Conservation (phyloP, 2,329 filamentous ascomycete genomes). For the Polytolypa hystricis region DNA sequence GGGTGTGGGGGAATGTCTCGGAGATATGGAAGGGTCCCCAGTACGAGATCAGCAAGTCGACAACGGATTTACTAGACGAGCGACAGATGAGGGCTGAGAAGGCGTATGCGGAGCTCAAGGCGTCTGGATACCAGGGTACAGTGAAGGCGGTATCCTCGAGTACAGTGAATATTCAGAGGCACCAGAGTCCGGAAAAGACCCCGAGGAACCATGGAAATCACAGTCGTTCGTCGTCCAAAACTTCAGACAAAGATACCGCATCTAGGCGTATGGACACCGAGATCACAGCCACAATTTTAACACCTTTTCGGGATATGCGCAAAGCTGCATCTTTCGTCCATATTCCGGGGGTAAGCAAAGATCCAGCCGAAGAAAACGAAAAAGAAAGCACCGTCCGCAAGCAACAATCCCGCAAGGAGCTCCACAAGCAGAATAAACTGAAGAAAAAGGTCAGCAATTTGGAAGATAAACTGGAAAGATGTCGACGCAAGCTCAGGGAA, state of each 20-base stretch:
- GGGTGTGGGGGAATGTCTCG: slow-evolving; percentile 33
- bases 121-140: slow-evolving; percentile 37
- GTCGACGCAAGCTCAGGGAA: slow-evolving; percentile 43
- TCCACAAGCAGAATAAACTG: slow-evolving; percentile 47
- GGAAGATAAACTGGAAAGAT: slow-evolving; percentile 46
- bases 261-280: not conserved
- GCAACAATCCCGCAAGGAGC: slow-evolving; percentile 44
- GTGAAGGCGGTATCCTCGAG: not conserved
- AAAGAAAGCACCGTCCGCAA: slow-evolving; percentile 24
- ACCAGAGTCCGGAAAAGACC: not conserved
- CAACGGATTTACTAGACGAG: slow-evolving; percentile 31
- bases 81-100: slow-evolving; percentile 38
- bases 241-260: slow-evolving; percentile 6
- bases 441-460: slow-evolving; percentile 50
- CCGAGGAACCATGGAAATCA: not conserved
- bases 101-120: slow-evolving; percentile 45
- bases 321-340: slow-evolving; percentile 18
- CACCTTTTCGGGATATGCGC: slow-evolving; percentile 26
- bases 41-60: slow-evolving; percentile 31
- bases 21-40: slow-evolving; percentile 36
- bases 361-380: not conserved
- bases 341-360: not conserved
- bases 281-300: slow-evolving; percentile 14
- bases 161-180: not conserved
- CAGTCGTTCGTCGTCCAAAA: not conserved